These are phyloP conservation scores for Blastocladiella britannica DNA, from an alignment of 192 early-diverging fungal genomes.

Conservation along the genomic window DNA sequence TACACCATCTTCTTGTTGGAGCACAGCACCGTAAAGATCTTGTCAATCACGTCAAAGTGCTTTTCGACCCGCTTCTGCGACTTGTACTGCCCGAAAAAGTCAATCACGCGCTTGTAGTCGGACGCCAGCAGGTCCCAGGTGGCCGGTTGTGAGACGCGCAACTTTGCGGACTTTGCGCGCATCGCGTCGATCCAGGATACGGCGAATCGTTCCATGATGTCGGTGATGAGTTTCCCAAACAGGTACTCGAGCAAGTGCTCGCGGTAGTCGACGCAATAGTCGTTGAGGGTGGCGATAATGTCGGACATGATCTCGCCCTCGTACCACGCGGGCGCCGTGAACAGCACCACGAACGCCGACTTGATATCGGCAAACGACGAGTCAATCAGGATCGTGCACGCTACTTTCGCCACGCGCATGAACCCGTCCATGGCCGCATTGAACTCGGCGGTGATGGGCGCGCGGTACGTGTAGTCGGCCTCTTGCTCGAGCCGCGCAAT, in stretches of 20 bases:
- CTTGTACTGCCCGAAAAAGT: slow-evolving; percentile 36
- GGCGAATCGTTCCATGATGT: slow-evolving; percentile 67
- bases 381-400: slow-evolving; percentile 54
- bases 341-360: slow-evolving; percentile 50
- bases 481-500: slow-evolving; percentile 19
- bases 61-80: slow-evolving; percentile 7
- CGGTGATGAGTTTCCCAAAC: slow-evolving; percentile 65
- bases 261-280: slow-evolving; percentile 78
- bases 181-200: slow-evolving; percentile 72
- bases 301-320: slow-evolving; percentile 65
- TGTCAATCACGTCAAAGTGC: slow-evolving; percentile 64
- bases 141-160: slow-evolving; percentile 43
- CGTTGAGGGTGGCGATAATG: slow-evolving; percentile 81
- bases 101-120: slow-evolving; percentile 50
- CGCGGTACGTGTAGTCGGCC: background rate
- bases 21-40: slow-evolving; percentile 58
- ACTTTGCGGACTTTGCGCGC: slow-evolving; percentile 49
- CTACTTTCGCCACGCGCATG: slow-evolving; percentile 61
- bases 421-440: slow-evolving; percentile 70
- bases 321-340: slow-evolving; percentile 67
- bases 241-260: slow-evolving; percentile 72
- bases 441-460: slow-evolving; percentile 16
- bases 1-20: slow-evolving; percentile 63
- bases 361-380: slow-evolving; percentile 65
- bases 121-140: slow-evolving; percentile 46